phyloP scores from a whole-genome alignment of 352 stramenopile species.

The Phytopythium aichiense region DNA sequence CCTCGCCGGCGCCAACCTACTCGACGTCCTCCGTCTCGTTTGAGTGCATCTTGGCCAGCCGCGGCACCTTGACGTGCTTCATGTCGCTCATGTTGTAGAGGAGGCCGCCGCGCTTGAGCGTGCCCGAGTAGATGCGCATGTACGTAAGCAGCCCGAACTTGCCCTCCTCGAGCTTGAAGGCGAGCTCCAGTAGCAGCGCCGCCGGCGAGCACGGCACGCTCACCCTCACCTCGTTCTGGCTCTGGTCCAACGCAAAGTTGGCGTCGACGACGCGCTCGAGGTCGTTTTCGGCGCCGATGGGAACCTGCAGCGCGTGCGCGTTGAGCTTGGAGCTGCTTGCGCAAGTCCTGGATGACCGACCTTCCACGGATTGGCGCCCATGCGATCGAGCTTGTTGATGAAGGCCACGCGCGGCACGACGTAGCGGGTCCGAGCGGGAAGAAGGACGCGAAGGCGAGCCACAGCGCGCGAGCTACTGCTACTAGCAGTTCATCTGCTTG shows the following conservation, averaged over 20 bases:
- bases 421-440: too few species aligned
- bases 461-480: too few species aligned
- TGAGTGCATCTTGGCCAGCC: slow-evolving; percentile 99
- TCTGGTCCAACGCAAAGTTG: slow-evolving; percentile 96
- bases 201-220: slow-evolving; percentile 83
- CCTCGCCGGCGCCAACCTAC: slow-evolving; percentile 92
- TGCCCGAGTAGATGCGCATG: slow-evolving; percentile 93
- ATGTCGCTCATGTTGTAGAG: slow-evolving; percentile 89
- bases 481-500: slow-evolving; percentile 99
- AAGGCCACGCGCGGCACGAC: slow-evolving; percentile 98
- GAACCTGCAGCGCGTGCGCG: slow-evolving; percentile 94
- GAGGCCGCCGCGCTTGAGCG: slow-evolving; percentile 80
- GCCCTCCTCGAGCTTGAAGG: slow-evolving; percentile 99
- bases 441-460: too few species aligned
- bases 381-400: slow-evolving; percentile 99
- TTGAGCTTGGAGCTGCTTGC: slow-evolving; percentile 97
- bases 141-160: slow-evolving; percentile 99
- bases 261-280: slow-evolving; percentile 95
- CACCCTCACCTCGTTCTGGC: slow-evolving; percentile 89
- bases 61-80: slow-evolving; percentile 94
- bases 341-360: slow-evolving; percentile 93
- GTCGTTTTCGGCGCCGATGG: slow-evolving; percentile 95
- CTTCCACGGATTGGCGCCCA: slow-evolving; percentile 95
- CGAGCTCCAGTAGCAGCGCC: slow-evolving; percentile 94
- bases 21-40: slow-evolving; percentile 99